Conservation (phyloP, 192 early-diverging fungal genomes). For the Rhizophagus clarus region DNA sequence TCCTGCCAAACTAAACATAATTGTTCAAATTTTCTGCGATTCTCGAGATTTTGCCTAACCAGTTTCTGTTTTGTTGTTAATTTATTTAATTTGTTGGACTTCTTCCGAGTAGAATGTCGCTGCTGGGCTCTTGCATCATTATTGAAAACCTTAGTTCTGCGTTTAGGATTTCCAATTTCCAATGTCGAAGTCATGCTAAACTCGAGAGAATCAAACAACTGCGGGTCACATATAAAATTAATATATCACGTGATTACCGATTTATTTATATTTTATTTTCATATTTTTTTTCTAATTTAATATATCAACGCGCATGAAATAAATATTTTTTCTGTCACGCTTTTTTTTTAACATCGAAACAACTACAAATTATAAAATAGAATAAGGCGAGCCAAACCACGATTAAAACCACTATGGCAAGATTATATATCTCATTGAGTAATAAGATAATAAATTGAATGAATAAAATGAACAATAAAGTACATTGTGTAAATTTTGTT, state of each 20-base stretch:
- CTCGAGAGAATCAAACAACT: no score
- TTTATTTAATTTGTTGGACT: constrained; percentile 6
- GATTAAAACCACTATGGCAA: neutral
- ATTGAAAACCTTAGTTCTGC: neutral
- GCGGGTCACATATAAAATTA: no score
- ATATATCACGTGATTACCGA: no score
- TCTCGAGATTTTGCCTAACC: constrained; percentile 38
- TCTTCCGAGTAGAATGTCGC: neutral
- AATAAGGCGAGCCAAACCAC: neutral
- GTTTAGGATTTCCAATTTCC: neutral
- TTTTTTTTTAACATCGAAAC: neutral
- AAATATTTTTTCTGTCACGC: no score
- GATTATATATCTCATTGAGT: neutral
- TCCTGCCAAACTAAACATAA: constrained; percentile 52
- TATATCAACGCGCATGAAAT: no score
- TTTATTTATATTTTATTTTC: no score
- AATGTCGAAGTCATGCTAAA: neutral
- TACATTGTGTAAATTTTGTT: neutral
- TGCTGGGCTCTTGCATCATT: neutral
- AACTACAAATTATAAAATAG: neutral
- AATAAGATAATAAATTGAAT: neutral
- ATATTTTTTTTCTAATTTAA: no score
- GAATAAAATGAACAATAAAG: neutral
- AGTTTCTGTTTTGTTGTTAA: constrained; percentile 2
- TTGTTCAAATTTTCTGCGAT: constrained; percentile 38